Percentiles rank a stretch among this genome's conserved stretches.
Conservation (phyloP, 106 monocot genomes). For the Agapanthus africanus region DNA sequence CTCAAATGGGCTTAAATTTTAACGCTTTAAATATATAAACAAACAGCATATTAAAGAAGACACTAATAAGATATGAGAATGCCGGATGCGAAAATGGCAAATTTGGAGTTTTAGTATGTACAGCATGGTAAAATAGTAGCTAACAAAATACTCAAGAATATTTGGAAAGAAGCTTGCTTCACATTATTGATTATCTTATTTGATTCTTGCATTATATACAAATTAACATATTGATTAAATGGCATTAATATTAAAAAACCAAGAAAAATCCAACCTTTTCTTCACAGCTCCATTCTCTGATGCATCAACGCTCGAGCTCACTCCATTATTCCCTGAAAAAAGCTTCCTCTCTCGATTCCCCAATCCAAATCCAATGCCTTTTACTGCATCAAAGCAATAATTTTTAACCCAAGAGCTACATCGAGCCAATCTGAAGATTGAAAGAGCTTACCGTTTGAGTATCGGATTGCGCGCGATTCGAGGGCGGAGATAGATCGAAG, state of each 20-base stretch:
- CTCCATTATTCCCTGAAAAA: slow-evolving; percentile 7
- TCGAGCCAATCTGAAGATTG: not conserved
- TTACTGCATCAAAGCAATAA: not conserved
- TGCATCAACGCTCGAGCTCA: slow-evolving; percentile 12
- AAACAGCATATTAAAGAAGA: not conserved
- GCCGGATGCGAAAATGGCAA: not conserved
- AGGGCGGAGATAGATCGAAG: not conserved
- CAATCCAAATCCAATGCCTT: not conserved
- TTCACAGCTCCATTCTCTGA: slow-evolving; percentile 18
- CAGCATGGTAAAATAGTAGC: too few relatives aligned
- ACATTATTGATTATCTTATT: not conserved
- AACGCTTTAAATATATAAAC: not conserved
- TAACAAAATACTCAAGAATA: too few relatives aligned
- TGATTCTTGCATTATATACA: not conserved
- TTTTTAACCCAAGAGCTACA: not conserved
- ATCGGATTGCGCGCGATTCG: not conserved
- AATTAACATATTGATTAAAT: slow-evolving; percentile 4
- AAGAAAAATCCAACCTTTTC: slow-evolving; percentile 27
- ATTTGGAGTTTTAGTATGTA: too few relatives aligned
- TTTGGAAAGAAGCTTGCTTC: not conserved
- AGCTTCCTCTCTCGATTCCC: not conserved
- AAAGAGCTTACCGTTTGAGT: not conserved
- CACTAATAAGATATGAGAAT: not conserved
- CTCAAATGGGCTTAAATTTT: not conserved
- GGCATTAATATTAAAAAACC: not conserved